These are phyloP conservation scores for Leptomonas pyrrhocoris DNA, from an alignment of 208 protist species.

Conservation along the genomic window DNA sequence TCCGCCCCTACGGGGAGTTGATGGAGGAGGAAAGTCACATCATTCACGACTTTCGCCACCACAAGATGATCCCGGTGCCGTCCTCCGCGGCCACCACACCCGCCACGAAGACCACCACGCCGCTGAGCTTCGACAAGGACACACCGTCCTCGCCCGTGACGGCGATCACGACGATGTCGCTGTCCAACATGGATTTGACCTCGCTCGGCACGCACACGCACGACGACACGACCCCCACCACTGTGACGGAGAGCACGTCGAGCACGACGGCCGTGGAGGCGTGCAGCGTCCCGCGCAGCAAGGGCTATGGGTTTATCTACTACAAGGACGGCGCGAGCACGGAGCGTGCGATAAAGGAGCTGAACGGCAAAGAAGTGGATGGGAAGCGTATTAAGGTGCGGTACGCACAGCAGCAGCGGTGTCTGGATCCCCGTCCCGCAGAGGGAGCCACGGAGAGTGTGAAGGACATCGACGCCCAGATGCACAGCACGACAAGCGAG, in stretches of 20 bases:
- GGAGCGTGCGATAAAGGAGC: slow-evolving; percentile 48
- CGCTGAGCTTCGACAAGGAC: slow-evolving; percentile 10
- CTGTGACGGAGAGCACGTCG: background rate
- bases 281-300: slow-evolving; percentile 41
- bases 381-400: slow-evolving; percentile 62
- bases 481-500: background rate
- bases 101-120: too few species aligned
- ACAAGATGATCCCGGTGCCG: slow-evolving; percentile 11
- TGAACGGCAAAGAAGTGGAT: slow-evolving; percentile 57
- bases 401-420: slow-evolving; percentile 67
- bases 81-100: too few species aligned
- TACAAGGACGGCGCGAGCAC: slow-evolving; percentile 61
- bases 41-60: slow-evolving; percentile 57
- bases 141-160: background rate
- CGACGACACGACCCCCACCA: background rate
- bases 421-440: background rate
- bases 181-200: slow-evolving; percentile 1
- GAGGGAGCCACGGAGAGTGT: background rate
- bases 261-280: background rate
- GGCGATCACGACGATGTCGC: background rate
- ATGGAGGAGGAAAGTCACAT: slow-evolving; percentile 50
- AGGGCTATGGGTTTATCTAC: slow-evolving; percentile 86
- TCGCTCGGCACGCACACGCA: background rate
- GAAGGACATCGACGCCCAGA: background rate
- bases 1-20: slow-evolving; percentile 53